Evolutionary conservation across 805 yeast species (phyloP).

Genomic region (Wickerhamomyces xylosicus): DNA sequence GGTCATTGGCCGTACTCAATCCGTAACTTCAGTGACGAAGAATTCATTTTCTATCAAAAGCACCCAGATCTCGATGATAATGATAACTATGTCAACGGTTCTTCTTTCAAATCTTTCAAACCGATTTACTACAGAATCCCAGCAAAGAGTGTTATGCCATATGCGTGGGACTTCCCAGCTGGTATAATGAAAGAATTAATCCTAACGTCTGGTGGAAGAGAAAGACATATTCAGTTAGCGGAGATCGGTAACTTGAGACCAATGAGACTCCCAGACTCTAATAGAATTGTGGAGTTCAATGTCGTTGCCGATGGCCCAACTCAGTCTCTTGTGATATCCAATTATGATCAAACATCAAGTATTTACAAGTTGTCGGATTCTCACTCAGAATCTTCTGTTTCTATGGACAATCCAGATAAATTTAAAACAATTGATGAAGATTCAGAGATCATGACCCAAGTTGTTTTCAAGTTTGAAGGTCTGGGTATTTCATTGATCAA

Average conservation of each 20-base stretch:
- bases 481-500: conserved; percentile 81
- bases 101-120: conserved; percentile 43
- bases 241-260: conserved; percentile 91
- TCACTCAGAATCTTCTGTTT: conserved; percentile 21
- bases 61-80: conserved; percentile 63
- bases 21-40: conserved; percentile 81
- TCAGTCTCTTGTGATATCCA: conserved; percentile 75
- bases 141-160: conserved; percentile 90
- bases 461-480: conserved; percentile 68
- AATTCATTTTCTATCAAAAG: conserved; percentile 76
- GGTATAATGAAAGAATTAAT: conserved; percentile 76
- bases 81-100: conserved; percentile 43
- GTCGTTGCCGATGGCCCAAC: conserved; percentile 96
- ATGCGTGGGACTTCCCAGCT: conserved; percentile 96
- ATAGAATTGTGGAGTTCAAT: conserved; percentile 67
- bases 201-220: conserved; percentile 60
- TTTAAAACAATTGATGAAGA: conserved; percentile 40
- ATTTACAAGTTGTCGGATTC: conserved; percentile 43
- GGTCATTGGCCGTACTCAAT: conserved; percentile 89
- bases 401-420: conserved; percentile 28
- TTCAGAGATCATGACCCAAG: conserved; percentile 23
- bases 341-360: conserved; percentile 71
- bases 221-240: conserved; percentile 73
- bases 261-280: conserved; percentile 54
- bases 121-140: conserved; percentile 81